phyloP scores from a whole-genome alignment of 2,329 filamentous ascomycete species.

The Xylariomycetidae sp. region DNA sequence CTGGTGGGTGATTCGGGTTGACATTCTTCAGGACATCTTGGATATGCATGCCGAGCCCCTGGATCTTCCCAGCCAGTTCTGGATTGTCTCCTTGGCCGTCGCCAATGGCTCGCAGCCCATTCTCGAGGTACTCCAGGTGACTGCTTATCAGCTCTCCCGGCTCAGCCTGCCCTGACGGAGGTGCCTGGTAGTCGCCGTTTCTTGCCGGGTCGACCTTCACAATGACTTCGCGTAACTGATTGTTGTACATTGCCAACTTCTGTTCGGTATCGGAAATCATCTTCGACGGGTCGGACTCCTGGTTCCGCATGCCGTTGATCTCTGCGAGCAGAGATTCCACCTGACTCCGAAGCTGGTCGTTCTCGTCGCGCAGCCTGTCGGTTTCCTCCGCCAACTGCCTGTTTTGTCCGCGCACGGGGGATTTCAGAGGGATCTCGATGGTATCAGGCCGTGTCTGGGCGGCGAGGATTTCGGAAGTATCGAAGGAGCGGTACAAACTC shows the following conservation, averaged over 20 bases:
- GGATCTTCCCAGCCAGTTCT: conserved; percentile 50
- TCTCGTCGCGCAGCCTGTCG: conserved; percentile 41
- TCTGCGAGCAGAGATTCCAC: conserved; percentile 29
- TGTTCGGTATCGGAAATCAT: conserved; percentile 56
- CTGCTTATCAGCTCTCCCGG: conserved; percentile 41
- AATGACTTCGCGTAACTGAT: conserved; percentile 60
- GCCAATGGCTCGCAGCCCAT: conserved; percentile 54
- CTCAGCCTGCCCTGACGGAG: conserved; percentile 34
- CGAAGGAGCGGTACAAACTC: conserved; percentile 64
- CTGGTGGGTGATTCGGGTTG: conserved; percentile 45
- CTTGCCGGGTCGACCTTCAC: conserved; percentile 54
- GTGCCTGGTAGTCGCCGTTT: conserved; percentile 38
- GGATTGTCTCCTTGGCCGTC: conserved; percentile 43
- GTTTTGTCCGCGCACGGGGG: conserved; percentile 48
- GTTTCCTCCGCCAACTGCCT: conserved; percentile 43
- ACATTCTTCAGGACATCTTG: conserved; percentile 49
- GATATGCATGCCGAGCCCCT: conserved; percentile 58
- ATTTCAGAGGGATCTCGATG: conserved; percentile 55
- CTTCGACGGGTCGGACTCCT: conserved; percentile 35
- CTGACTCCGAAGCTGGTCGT: conserved; percentile 30
- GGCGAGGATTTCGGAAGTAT: conserved; percentile 50
- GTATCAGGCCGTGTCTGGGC: conserved; percentile 31
- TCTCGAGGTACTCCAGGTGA: conserved; percentile 68
- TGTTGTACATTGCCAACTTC: conserved; percentile 63
- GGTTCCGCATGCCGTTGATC: conserved; percentile 29